phyloP scores from a whole-genome alignment of 2,329 filamentous ascomycete species.

The Fusarium sp. region DNA sequence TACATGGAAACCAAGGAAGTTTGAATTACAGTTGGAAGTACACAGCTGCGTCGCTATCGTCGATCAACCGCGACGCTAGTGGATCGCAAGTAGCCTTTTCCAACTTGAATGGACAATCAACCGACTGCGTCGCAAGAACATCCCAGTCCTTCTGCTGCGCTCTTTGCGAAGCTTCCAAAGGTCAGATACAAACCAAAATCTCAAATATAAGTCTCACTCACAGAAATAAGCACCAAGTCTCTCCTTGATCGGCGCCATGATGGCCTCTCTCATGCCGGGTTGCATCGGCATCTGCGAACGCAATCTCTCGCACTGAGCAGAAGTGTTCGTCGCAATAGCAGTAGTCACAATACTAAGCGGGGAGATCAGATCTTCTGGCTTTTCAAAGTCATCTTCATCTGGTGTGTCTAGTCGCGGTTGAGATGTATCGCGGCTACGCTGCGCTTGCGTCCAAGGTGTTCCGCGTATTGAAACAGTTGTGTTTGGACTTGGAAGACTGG shows the following conservation, averaged over 20 bases:
- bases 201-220: neutral
- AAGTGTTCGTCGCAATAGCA: slow-evolving; percentile 10
- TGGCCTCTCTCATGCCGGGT: slow-evolving; percentile 14
- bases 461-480: slow-evolving; percentile 8
- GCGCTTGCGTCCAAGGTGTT: slow-evolving; percentile 1
- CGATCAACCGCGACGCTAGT: slow-evolving; percentile 11
- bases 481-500: slow-evolving; percentile 17
- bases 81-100: slow-evolving; percentile 20
- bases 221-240: slow-evolving; percentile 13
- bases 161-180: neutral
- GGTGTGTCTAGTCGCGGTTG: neutral
- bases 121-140: slow-evolving; percentile 2
- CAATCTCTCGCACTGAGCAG: slow-evolving; percentile 9
- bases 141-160: slow-evolving; percentile 22
- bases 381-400: neutral
- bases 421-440: neutral
- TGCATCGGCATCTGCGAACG: slow-evolving; percentile 21
- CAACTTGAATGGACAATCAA: slow-evolving; percentile 19
- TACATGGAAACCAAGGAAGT: rapidly evolving
- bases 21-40: slow-evolving; percentile 12
- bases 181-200: neutral
- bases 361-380: neutral
- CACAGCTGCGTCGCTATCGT: slow-evolving; percentile 9
- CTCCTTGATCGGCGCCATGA: slow-evolving; percentile 26
- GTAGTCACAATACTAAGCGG: slow-evolving; percentile 8